Evolutionary conservation across 2,329 filamentous ascomycete species (phyloP).

Genomic region (Parasarocladium wereldwijsianum): DNA sequence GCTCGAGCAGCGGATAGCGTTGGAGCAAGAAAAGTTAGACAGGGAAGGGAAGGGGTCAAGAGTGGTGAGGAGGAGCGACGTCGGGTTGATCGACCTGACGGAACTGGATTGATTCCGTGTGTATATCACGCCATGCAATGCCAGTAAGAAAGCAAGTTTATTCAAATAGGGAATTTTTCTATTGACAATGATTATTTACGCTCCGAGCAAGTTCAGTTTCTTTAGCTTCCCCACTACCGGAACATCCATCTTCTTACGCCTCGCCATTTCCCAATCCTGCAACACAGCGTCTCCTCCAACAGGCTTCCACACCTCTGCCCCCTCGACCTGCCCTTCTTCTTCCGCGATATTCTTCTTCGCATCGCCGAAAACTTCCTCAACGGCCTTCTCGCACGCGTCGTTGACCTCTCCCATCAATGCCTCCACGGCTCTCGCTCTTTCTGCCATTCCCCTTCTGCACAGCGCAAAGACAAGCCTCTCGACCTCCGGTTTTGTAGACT

Average conservation of each 20-base stretch:
- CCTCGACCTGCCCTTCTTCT: constrained; percentile 8
- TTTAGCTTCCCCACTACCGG: constrained; percentile 34
- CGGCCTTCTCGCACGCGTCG: constrained; percentile 49
- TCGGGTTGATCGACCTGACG: constrained; percentile 5
- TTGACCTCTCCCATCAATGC: constrained; percentile 60
- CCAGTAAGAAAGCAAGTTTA: too few species aligned
- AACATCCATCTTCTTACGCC: constrained; percentile 28
- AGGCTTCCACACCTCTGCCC: constrained; percentile 17
- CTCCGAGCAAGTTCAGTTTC: constrained; percentile 35
- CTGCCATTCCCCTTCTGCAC: constrained; percentile 69
- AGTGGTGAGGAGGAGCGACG: constrained; percentile 5
- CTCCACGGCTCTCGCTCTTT: constrained; percentile 69
- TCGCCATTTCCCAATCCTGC: constrained; percentile 29
- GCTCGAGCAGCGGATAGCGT: background rate
- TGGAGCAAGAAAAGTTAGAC: constrained; percentile 2
- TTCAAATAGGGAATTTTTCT: too few species aligned
- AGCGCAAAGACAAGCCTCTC: constrained; percentile 62
- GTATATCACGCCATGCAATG: too few species aligned
- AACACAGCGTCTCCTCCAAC: constrained; percentile 38
- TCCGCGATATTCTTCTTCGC: constrained; percentile 8
- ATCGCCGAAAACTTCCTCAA: constrained; percentile 53
- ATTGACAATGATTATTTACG: constrained; percentile 8
- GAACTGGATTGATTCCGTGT: too few species aligned
- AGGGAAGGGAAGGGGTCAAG: background rate
- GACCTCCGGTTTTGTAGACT: constrained; percentile 57